Evolutionary conservation across 148 eudicot genomes (phyloP), one percentile per base, ranked within the genome.

Genomic region (Rhododendron vialii): DNA sequence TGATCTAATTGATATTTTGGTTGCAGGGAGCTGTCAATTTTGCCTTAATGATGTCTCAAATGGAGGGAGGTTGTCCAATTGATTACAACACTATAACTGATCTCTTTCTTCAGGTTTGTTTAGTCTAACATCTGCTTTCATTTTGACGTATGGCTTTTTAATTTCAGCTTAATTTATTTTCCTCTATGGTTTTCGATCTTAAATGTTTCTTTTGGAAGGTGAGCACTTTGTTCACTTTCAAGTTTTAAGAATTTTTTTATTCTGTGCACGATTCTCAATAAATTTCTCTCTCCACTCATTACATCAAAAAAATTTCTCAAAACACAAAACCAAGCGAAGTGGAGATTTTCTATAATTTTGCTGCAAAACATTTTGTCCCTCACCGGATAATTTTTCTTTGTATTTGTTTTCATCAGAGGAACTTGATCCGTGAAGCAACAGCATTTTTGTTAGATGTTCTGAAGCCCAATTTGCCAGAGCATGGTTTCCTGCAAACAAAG

Each of bases 31-130:
- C 99, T 86, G 98, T 96, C 83, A 96, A 95, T 88, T 96, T 96
- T 90, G 95, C 99, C 83, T 87, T 96, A 43, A 96, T 95, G 98
- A 95, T 95, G 97, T 93, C 98, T 84, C 98, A 96, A 92, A 96
- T 96, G 98, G 96, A 96, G 86, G 98, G 98, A 59, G 98, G 98
- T 51, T 96, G 98, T 86, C 98, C 98, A 24, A 81, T 96, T 86
- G 98, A 96, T 88, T 96, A 92, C 89, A 95, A 95, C 91, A 95
- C 98, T 59, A 92, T 95, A 45, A 93, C 96, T 12, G 96, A 95
- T 90, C 93, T 96, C 88, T 96, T 96, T 88, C 96, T 96, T 87
- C 99, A 96, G 98, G 99, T 95, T 30, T 45, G 47, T 84, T 57
- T 73, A 50, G 26, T 41, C 18, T 26, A 73, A 73, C 33, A n/a